Evolutionary conservation across 768 basidiomycete genomes (phyloP), one percentile per base, ranked within the genome.

Genomic region (Tephrocybe rancida): DNA sequence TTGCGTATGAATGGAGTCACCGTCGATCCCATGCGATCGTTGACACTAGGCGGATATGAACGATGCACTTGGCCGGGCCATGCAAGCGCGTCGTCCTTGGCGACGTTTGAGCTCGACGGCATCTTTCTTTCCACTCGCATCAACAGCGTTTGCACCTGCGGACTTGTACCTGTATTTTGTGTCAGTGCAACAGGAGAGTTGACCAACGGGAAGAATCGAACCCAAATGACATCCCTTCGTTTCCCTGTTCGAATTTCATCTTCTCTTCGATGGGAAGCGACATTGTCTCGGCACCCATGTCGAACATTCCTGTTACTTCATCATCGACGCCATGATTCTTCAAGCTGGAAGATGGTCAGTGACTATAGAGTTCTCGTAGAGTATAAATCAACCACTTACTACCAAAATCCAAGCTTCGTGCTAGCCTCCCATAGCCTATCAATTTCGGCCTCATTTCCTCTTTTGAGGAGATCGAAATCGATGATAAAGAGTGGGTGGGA

Each of bases 11-110:
- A 88, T 0, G 84, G 83, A 1, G 60, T 57, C 18, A 87, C 69
- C 1, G 73, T 73, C 0, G 72, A 67, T 14, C 70, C 65, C 76
- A 89, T 86, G 18, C 73, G 72, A 2, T 71, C 72, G 27, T 68
- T 68, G 2, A 83, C 79, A 0, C 80, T 75, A 0, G 64, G 61
- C 0, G 86, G 87, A 60, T 90, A 90, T 0, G 75, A 73, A 21
- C 85, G 77, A 21, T 82, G 78, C 5, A 72, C 74, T 19, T 76
- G 68, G 0, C 64, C 56, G 0, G 87, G 88, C 70, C 78, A 88
- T 0, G 83, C 77, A 0, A 89, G 63, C 0, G 76, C 84, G 57
- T 90, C 88, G 61, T 90, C 87, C 62, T 87, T 86, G 0, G 86
- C 73, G 27, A 88, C 66, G 60, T 87, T 87, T 72, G 65, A 86